phyloP scores from a whole-genome alignment of 768 basidiomycete species.

The Lactarius vividus region DNA sequence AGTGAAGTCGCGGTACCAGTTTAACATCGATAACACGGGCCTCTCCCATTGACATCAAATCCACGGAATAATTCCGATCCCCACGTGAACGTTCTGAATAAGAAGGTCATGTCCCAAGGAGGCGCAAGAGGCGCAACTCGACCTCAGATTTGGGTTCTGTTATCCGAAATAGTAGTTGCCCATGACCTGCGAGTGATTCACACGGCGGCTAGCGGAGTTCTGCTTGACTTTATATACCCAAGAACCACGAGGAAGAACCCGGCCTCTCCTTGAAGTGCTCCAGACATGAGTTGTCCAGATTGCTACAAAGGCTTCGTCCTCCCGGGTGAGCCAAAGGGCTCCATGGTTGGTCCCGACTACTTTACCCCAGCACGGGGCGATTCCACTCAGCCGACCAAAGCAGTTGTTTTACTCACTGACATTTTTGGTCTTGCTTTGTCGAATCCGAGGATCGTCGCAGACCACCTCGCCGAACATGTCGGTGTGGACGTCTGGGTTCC shows the following conservation, averaged over 20 bases:
- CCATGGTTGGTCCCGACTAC: conserved; percentile 44
- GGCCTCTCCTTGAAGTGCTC: not conserved
- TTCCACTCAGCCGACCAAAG: conserved; percentile 33
- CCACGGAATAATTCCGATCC: conserved; percentile 24
- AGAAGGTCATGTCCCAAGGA: not conserved
- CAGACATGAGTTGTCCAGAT: conserved; percentile 31
- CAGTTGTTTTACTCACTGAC: conserved; percentile 55
- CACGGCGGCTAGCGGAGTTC: not conserved
- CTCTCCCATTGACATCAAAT: conserved; percentile 25
- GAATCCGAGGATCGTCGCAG: conserved; percentile 58
- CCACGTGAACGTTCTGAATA: conserved; percentile 29
- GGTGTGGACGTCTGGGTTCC: conserved; percentile 64
- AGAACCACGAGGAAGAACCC: not conserved
- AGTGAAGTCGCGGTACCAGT: conserved; percentile 12
- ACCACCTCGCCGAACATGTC: conserved; percentile 46
- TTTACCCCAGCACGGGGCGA: conserved; percentile 35
- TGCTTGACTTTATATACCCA: not conserved
- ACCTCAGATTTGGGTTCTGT: too few relatives aligned
- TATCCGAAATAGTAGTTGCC: too few relatives aligned
- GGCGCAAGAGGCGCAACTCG: not conserved
- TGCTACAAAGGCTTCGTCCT: conserved; percentile 45
- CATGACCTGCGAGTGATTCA: not conserved
- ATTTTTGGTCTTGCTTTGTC: conserved; percentile 52
- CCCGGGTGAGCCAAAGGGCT: conserved; percentile 46
- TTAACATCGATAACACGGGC: conserved; percentile 12